Base-by-base conservation (phyloP, 176 grass and related monocot species). In the Hyparrhenia diplandra region DNA sequence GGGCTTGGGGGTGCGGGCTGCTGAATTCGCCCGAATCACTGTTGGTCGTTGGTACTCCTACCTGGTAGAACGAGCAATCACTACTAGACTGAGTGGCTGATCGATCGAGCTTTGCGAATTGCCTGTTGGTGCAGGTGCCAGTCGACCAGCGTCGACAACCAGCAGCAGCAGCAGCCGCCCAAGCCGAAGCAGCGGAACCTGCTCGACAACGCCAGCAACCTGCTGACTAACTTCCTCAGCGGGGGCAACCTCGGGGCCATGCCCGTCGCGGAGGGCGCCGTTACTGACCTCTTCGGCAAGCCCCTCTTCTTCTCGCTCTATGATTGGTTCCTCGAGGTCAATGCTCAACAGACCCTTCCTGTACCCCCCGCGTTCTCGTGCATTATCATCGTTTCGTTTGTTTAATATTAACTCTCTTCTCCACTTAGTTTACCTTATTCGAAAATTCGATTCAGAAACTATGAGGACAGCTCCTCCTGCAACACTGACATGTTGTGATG, bases 241-340 rank as follows among this genome's bases (percentile, higher is more conserved):
- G 92, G 95, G 2, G 84, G 90, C 65, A 81, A 64, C 80, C 78
- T 98, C 59, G 80, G 85, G 73, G 35, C 81, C 29, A 94, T 98
- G 95, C 95, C 95, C 10, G 88, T 87, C 54, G 95, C 92, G 0
- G 95, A 98, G 78, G 95, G 95, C 41, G 92, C 92, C 25, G 90
- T 95, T 18, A 91, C 92, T 34, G 92, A 98, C 72, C 86, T 98
- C 64, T 98, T 98, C 41, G 92, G 83, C 51, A 89, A 85, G 51
- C 95, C 95, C 73, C 95, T 98, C 71, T 98, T 98, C 88, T 95
- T 95, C 77, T 98, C 95, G 4, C 95, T 98, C 66, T 93, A 95
- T 24, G 90, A 93, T 80, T 98, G 95, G 95, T 98, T 95, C 89
- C 28, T 95, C 4, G 78, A 98, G 92, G 95, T 94, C 43, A 73